Evolutionary conservation across 2,329 filamentous ascomycete genomes (phyloP).

Genomic region (Pestalotiopsis sp.): DNA sequence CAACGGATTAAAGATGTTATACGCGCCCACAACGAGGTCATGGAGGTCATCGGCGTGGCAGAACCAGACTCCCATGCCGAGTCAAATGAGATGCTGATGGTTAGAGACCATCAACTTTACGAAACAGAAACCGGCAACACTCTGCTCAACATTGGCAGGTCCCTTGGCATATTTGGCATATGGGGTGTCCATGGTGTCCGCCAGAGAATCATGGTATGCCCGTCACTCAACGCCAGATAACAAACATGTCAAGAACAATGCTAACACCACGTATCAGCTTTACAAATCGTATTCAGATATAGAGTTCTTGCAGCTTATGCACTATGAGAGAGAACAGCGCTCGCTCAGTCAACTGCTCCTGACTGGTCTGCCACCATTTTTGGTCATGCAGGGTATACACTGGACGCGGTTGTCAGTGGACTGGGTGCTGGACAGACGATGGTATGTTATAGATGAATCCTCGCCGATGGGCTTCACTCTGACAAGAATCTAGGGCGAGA

Average conservation of each 20-base stretch:
- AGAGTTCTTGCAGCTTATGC: slow-evolving; percentile 49
- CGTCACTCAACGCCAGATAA: neutral
- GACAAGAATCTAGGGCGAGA: slow-evolving; percentile 22
- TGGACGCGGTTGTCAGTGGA: slow-evolving; percentile 8
- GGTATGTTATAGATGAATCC: slow-evolving; percentile 21
- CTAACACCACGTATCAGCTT: slow-evolving; percentile 37
- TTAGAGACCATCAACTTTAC: slow-evolving; percentile 47
- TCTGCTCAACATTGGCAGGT: slow-evolving; percentile 37
- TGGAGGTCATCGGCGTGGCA: slow-evolving; percentile 64
- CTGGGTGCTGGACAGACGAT: slow-evolving; percentile 22
- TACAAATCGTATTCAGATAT: slow-evolving; percentile 53
- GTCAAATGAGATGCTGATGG: slow-evolving; percentile 38
- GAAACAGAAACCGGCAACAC: slow-evolving; percentile 49
- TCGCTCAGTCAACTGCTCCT: slow-evolving; percentile 36
- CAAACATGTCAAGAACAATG: neutral
- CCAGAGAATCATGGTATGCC: slow-evolving; percentile 55
- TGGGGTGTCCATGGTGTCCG: slow-evolving; percentile 58
- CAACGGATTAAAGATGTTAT: slow-evolving; percentile 60
- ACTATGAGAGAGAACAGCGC: slow-evolving; percentile 35
- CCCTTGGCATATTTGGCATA: slow-evolving; percentile 44
- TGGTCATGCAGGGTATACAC: slow-evolving; percentile 31
- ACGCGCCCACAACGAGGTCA: slow-evolving; percentile 64
- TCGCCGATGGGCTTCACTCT: neutral
- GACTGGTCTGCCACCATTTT: slow-evolving; percentile 43
- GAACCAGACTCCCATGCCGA: slow-evolving; percentile 55